phyloP scores from a whole-genome alignment of 2,329 filamentous ascomycete genomes.

The Xylariales sp. region DNA sequence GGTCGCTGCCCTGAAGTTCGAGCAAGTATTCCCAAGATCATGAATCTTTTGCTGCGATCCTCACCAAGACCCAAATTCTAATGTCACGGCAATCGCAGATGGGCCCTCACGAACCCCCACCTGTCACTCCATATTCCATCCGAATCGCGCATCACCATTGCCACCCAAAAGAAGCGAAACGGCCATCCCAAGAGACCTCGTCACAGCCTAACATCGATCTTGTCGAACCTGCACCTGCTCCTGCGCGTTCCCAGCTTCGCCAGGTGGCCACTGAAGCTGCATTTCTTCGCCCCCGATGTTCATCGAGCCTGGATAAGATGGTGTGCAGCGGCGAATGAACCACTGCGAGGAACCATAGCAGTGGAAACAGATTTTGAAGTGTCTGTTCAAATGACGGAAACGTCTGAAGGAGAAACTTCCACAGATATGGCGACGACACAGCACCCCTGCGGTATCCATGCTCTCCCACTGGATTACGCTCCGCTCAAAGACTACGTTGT shows the following conservation, averaged over 20 bases:
- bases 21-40: too few species aligned
- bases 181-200: constrained; percentile 53
- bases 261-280: constrained; percentile 75
- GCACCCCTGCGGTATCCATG: constrained; percentile 41
- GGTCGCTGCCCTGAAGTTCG: constrained; percentile 87
- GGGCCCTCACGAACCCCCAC: constrained; percentile 88
- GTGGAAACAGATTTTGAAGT: constrained; percentile 53
- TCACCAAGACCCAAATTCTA: not conserved
- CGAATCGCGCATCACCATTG: constrained; percentile 52
- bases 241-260: constrained; percentile 75
- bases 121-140: constrained; percentile 72
- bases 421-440: constrained; percentile 6
- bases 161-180: constrained; percentile 46
- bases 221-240: constrained; percentile 79
- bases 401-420: constrained; percentile 5
- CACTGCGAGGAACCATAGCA: constrained; percentile 42
- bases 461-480: constrained; percentile 51
- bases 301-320: constrained; percentile 63
- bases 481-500: constrained; percentile 48
- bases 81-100: constrained; percentile 45
- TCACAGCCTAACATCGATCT: constrained; percentile 59
- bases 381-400: not conserved
- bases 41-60: too few species aligned
- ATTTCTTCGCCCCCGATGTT: constrained; percentile 72
- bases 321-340: constrained; percentile 42